Evolutionary conservation across 2,329 filamentous ascomycete species (phyloP).

Genomic region (Paradendryphiella salina): DNA sequence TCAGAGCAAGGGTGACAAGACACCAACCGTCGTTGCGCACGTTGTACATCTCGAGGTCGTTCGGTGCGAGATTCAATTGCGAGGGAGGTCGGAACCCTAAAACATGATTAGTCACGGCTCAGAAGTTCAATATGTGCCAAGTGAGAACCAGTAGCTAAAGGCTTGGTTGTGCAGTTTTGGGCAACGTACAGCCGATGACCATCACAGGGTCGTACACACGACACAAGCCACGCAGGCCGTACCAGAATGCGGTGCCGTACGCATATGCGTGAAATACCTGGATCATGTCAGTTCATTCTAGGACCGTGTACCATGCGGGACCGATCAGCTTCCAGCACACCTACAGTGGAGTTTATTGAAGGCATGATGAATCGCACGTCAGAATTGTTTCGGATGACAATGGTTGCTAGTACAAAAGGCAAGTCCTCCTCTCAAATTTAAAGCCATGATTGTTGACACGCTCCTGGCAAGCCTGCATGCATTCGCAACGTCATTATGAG

Average conservation of each 20-base stretch:
- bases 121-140: too few species aligned
- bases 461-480: neutral
- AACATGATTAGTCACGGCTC: slow-evolving; percentile 2
- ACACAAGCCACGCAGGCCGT: slow-evolving; percentile 29
- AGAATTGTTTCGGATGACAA: neutral
- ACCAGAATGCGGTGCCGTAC: slow-evolving; percentile 36
- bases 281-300: neutral
- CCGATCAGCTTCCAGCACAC: neutral
- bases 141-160: too few species aligned
- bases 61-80: slow-evolving; percentile 25
- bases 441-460: neutral
- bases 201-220: slow-evolving; percentile 32
- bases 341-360: slow-evolving; percentile 9
- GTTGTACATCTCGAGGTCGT: slow-evolving; percentile 34
- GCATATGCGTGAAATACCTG: slow-evolving; percentile 32
- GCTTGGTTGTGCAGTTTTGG: too few species aligned
- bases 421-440: too few species aligned
- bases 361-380: slow-evolving; percentile 1
- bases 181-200: slow-evolving; percentile 27
- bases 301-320: neutral
- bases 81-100: slow-evolving; percentile 32
- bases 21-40: slow-evolving; percentile 34
- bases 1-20: slow-evolving; percentile 30
- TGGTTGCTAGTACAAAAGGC: too few species aligned
- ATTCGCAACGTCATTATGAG: slow-evolving; percentile 26